Base-by-base conservation (phyloP, 2,329 filamentous ascomycete species). In the Achaetomium macrosporum region DNA sequence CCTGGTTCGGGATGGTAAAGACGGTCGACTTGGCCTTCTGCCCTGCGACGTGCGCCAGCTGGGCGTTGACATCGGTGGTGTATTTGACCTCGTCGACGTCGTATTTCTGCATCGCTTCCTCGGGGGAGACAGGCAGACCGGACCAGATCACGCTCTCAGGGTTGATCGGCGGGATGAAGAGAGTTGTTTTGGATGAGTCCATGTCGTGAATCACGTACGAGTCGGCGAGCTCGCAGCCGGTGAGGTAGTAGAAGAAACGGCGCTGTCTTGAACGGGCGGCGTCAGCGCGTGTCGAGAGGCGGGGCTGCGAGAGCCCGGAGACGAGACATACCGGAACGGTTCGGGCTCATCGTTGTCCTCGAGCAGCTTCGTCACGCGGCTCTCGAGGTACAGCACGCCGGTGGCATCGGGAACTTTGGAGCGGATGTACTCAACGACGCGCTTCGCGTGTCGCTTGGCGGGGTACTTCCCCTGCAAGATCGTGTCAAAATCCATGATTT, bases 101-200 rank as follows among this genome's bases (percentile, higher is more conserved):
- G 72, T 89, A 97, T 58, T 81, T 78, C 44, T 80, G 71, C 56
- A 87, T 73, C 7, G 92, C 92, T 65, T 96, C 87, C 40, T 87
- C 78, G 33, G 79, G 72, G 35, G 84, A 88, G 56, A 95, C 74
- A 0, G 92, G 93, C 15, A 97, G 78, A 12, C 93, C 93, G 29
- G 87, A 88, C 92, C 92, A 99, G 65, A 97, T 89, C 54, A 97
- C 90, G 50, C 84, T 84, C 41, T 93, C 88, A n/a, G 89, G 81
- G 62, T 96, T 84, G 63, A 91, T 81, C 15, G 90, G 88, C 2
- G 93, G 92, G 63, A 99, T 92, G 73, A 91, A 99, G 45, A 99
- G 82, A 2, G 85, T 95, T 39, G 91, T 81, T 62, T 83, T 82
- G 59, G 83, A 79, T 44, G 81, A 77, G 42, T 79, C 75, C 53